Evolutionary conservation across 2,329 filamentous ascomycete species (phyloP), one percentile per base, ranked within the genome.

Genomic region (Paraphaeosphaeria sporulosa): DNA sequence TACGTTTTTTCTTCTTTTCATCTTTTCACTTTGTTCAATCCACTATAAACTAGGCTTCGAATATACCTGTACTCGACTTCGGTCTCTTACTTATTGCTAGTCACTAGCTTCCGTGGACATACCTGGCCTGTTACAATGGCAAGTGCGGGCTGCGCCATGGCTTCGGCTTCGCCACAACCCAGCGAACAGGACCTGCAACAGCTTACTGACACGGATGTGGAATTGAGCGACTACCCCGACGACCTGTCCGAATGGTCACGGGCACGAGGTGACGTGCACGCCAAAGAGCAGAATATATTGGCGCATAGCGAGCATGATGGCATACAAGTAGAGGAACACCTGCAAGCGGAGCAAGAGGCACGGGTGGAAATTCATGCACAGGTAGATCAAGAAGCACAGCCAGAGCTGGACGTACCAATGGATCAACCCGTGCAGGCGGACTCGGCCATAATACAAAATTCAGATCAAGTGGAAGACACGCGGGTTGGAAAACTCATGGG

Each of bases 171-270:
- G 4, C 17, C n/a, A n/a, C 3, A 8, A 9, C 27, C 23, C 19
- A 7, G 8, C 25, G 27, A 17, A n/a, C 19, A 40, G 34, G 15
- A n/a, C 25, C 21, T 52, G 15, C 13, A 6, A 32, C 49, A 27
- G 13, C 12, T 27, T 17, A 21, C 25, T n/a, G 49, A 52, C 21
- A 34, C 32, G 17, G 38, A 54, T 4, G 3, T 44, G 23, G 49
- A 57, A 13, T 40, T 66, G 21, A 62, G 59, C 56, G 54, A 63
- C 51, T 48, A n/a, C 23, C 62, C 64, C 8, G 60, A 63, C 36
- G 51, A 66, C 21, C 47, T 66, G 1, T 64, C 64, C 30, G 58
- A 56, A 4, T 64, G 58, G 27, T 61, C 64, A 10, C 34, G 55
- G 15, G 61, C 56, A 15, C 23, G 40, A 27, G 42, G 8, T 4